phyloP scores from a whole-genome alignment of 306 rosid genomes.

The Carpinus viminea region DNA sequence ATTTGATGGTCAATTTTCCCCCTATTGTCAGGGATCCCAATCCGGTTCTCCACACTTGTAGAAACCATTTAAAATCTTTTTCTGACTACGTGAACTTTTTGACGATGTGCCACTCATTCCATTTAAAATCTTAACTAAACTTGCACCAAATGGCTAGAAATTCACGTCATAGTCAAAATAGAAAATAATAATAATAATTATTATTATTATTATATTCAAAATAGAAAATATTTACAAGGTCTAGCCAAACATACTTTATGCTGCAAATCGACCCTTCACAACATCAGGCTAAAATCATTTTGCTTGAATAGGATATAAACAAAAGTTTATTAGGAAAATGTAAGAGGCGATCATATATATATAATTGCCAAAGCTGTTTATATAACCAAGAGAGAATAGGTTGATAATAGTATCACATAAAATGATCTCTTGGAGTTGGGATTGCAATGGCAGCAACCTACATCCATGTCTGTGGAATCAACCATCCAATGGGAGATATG shows the following conservation, averaged over 20 bases:
- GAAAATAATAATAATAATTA: too few species aligned
- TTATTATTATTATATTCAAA: too few species aligned
- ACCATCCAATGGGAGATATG: conserved; percentile 26
- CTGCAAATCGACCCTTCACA: background rate
- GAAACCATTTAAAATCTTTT: too few species aligned
- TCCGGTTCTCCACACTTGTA: too few species aligned
- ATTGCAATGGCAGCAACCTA: background rate
- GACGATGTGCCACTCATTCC: too few species aligned
- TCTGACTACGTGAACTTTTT: too few species aligned
- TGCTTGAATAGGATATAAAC: too few species aligned
- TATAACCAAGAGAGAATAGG: background rate
- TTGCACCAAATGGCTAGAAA: too few species aligned
- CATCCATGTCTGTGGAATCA: conserved; percentile 25
- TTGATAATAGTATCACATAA: background rate
- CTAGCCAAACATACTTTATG: background rate
- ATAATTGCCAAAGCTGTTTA: background rate
- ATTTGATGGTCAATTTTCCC: too few species aligned
- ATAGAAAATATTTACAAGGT: background rate
- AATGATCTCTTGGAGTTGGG: background rate
- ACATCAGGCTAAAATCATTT: background rate
- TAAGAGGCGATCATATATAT: background rate
- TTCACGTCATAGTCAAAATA: too few species aligned
- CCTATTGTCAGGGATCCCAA: too few species aligned
- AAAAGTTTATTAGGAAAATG: background rate
- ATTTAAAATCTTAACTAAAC: too few species aligned